Evolutionary conservation across 306 rosid genomes (phyloP).

Genomic region (Quercus suber): DNA sequence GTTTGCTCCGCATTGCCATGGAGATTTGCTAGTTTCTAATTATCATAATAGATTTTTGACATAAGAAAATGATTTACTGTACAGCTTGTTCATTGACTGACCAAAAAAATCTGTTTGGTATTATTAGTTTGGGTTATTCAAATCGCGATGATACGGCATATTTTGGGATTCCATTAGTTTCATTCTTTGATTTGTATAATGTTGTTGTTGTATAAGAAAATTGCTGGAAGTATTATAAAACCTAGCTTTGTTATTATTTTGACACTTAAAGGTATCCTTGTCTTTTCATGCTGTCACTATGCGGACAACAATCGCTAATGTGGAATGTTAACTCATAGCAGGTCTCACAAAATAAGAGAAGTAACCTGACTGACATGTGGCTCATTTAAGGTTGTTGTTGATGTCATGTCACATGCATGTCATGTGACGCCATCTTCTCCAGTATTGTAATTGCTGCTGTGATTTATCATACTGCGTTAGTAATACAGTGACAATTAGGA

Average conservation of each 20-base stretch:
- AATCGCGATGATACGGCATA: background rate
- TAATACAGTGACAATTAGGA: too few relatives aligned
- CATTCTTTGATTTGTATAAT: background rate
- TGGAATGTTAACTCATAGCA: too few relatives aligned
- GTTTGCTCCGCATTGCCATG: background rate
- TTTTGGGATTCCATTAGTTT: background rate
- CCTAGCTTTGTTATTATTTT: background rate
- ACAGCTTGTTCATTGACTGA: background rate
- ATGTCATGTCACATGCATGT: too few relatives aligned
- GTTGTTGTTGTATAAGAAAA: background rate
- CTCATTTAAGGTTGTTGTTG: too few relatives aligned
- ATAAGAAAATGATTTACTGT: background rate
- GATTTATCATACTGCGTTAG: too few relatives aligned
- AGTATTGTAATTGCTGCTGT: too few relatives aligned
- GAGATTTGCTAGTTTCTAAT: background rate
- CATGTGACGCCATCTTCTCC: too few relatives aligned
- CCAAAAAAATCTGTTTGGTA: background rate
- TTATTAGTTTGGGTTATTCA: background rate
- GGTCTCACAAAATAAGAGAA: too few relatives aligned
- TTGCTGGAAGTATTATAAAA: background rate
- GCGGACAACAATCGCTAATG: too few relatives aligned
- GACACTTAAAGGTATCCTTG: too few relatives aligned
- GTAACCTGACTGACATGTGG: too few relatives aligned
- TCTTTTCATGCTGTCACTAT: too few relatives aligned
- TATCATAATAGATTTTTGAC: background rate